These are phyloP conservation scores for Cordyceps militaris DNA, from an alignment of 2,329 filamentous ascomycete genomes.

Conservation along the genomic window DNA sequence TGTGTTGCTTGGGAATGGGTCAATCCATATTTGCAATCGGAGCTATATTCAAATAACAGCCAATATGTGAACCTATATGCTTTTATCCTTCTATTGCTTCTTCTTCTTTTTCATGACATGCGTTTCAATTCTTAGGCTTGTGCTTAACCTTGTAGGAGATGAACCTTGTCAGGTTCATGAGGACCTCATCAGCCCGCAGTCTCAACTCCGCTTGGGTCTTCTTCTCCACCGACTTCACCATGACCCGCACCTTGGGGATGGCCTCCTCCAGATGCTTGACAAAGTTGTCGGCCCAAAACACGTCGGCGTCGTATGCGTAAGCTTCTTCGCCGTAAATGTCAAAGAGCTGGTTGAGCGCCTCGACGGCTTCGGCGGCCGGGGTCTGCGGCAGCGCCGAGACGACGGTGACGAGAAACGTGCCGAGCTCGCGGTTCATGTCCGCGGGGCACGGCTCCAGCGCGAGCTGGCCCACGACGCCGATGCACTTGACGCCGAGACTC, in stretches of 20 bases:
- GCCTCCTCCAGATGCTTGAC: constrained; percentile 50
- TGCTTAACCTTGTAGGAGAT: constrained; percentile 59
- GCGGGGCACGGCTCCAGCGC: constrained; percentile 48
- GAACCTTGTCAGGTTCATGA: constrained; percentile 55
- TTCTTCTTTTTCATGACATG: not conserved
- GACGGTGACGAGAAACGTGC: constrained; percentile 53
- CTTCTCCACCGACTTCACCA: constrained; percentile 57
- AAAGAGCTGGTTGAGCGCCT: constrained; percentile 59
- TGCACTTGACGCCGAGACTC: constrained; percentile 56
- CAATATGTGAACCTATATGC: constrained; percentile 2
- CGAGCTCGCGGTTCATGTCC: constrained; percentile 53
- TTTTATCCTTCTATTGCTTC: not conserved
- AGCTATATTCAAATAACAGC: not conserved
- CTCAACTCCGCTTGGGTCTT: constrained; percentile 49
- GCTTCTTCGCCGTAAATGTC: constrained; percentile 60
- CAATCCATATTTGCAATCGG: not conserved
- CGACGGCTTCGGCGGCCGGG: constrained; percentile 51
- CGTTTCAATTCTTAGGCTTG: constrained; percentile 24
- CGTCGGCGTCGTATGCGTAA: constrained; percentile 49
- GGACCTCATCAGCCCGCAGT: constrained; percentile 51
- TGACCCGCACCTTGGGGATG: constrained; percentile 45
- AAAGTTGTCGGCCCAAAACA: constrained; percentile 59
- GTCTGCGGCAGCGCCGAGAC: constrained; percentile 45
- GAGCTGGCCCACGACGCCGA: constrained; percentile 59
- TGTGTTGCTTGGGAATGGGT: not conserved